These are phyloP conservation scores for Xerophyta viscosa DNA, from an alignment of 106 monocot genomes.

Conservation along the genomic window DNA sequence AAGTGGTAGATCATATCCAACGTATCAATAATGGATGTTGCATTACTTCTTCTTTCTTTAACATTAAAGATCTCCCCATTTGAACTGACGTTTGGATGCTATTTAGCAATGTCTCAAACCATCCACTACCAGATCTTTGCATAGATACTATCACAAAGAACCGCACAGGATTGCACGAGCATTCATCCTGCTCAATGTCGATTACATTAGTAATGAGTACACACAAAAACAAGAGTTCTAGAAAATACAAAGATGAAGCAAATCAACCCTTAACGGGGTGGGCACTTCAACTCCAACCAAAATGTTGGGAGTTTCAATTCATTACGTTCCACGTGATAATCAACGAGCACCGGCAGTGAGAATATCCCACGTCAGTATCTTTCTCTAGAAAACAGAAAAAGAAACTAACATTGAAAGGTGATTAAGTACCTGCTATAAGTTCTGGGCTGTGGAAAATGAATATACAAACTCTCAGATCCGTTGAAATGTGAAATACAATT, in stretches of 20 bases:
- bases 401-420: too few relatives aligned
- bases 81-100: slow-evolving; percentile 56
- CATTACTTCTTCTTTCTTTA: slow-evolving; percentile 30
- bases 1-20: slow-evolving; percentile 36
- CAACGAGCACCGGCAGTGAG: too few relatives aligned
- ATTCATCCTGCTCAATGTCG: slow-evolving; percentile 22
- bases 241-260: too few relatives aligned
- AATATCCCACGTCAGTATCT: too few relatives aligned
- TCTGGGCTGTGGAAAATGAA: slow-evolving; percentile 44
- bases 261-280: too few relatives aligned
- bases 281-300: too few relatives aligned
- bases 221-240: not conserved
- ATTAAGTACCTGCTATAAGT: slow-evolving; percentile 37
- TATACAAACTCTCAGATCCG: slow-evolving; percentile 9
- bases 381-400: too few relatives aligned
- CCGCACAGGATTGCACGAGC: slow-evolving; percentile 44
- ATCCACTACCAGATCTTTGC: slow-evolving; percentile 65
- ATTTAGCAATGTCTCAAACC: slow-evolving; percentile 61
- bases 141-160: slow-evolving; percentile 53
- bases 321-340: too few relatives aligned
- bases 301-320: too few relatives aligned
- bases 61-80: slow-evolving; percentile 50
- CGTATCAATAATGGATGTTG: slow-evolving; percentile 29
- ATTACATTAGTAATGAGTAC: not conserved
- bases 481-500: slow-evolving; percentile 11